Evolutionary conservation across 2,329 filamentous ascomycete genomes (phyloP), one percentile per base, ranked within the genome.

Genomic region (Phialocephala subalpina): DNA sequence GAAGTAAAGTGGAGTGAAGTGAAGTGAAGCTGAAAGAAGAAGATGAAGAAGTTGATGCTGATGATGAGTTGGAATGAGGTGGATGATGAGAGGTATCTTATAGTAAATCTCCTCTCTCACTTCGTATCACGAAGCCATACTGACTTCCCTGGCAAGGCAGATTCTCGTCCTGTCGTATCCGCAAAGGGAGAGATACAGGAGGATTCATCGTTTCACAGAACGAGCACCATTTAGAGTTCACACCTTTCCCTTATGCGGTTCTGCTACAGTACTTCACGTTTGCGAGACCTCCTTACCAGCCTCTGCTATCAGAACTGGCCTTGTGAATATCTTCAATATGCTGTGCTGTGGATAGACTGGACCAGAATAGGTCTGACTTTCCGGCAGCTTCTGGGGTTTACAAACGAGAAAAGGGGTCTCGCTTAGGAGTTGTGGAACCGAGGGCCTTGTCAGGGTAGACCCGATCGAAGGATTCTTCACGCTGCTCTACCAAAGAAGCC

Each of bases 31-130:
- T 5, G 7, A 55, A 33, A 55, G 18, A n/a, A 33, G 29, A 33
- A 12, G 49, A n/a, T 53, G 45, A 56, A 53, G 47, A 33, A 12
- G 49, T 29, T 57, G 16, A 20, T 36, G 53, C 53, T 57, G 53
- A 57, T 27, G 47, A 52, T 52, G 20, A 29, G 18, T 27, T 14
- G 16, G 16, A 52, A 52, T 52, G 7, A 22, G 20, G 6, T 52
- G 22, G 47, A 3, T 8, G 27, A 55, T 38, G 29, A 20, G 33
- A 38, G 29, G 25, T 38, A 35, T 57, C 53, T 57, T 52, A 29
- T 52, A 52, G 5, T 29, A 14, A 18, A 12, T 52, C 20, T 14
- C 22, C n/a, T 22, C 5, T 42, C 12, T 14, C 12, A 5, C 9
- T 33, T 33, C 29, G 4, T 33, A n/a, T 33, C 29, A 33, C 9